Base-by-base conservation (phyloP, 1,284 basidiomycete species). In the Ustilago vetiveriae region DNA sequence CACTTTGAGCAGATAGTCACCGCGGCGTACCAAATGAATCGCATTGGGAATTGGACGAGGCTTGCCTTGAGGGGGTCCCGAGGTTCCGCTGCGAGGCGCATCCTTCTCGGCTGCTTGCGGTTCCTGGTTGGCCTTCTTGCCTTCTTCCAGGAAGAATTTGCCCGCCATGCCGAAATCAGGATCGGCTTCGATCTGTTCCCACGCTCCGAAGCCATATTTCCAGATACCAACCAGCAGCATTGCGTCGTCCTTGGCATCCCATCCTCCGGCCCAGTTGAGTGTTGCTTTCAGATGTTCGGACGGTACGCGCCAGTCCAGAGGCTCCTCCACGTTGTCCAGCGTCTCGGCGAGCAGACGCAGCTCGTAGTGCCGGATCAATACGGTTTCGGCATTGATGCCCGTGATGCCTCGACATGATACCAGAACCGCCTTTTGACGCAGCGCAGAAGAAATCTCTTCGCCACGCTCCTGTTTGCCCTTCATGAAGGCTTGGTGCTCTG, bases 81-180 rank as follows among this genome's bases (percentile, higher is more conserved):
- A 60, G 5, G 63, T 72, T 5, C 58, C 59, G 39, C 68, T 72
- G 17, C 51, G 54, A 7, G 64, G 58, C 6, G 51, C 53, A 29
- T 68, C 59, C 49, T 68, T 68, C 21, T 72, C 69, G 14, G 48
- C 49, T n/a, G 58, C 52, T 22, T 57, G 47, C 4, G 60, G 54
- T 27, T 67, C 66, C 32, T 69, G 57, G 24, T 56, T 78, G 32
- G 58, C 67, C 56, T 95, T 95, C 66, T 78, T 79, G 76, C 90
- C 91, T 81, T 97, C 94, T 80, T 98, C 96, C 39, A 98, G 86
- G 88, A 98, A 98, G 84, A 98, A 95, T 82, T 95, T 96, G 82
- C 90, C 92, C 3, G 89, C 87, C 17, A 99, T 86, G 4, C 89
- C 88, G 3, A 99, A 88, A 52, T 88, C 87, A 3, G 88, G 83